Base-by-base conservation (phyloP, 768 basidiomycete genomes). In the Lactifluus subvellereus region DNA sequence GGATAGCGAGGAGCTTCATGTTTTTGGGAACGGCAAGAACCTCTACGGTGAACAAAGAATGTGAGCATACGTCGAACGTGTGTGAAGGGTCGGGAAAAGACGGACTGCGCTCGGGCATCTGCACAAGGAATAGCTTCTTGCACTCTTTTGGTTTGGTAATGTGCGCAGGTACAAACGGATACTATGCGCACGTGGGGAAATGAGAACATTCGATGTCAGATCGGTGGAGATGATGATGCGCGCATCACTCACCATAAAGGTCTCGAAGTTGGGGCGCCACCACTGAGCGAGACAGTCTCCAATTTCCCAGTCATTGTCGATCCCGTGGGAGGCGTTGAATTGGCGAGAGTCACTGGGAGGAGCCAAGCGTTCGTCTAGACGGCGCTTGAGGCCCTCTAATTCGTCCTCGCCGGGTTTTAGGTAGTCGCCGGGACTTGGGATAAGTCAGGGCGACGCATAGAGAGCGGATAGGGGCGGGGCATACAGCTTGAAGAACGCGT, bases 211-310 rank as follows among this genome's bases (percentile, higher is more conserved):
- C 10, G 47, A 40, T 42, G 22, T 22, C 50, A 43, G 43, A 47
- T 11, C 2, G 22, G 32, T 16, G 50, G 54, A 37, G 16, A 57
- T n/a, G 40, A 7, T 27, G 33, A 30, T 33, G 32, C 20, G 27
- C 27, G 16, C 2, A 13, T 47, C 4, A 81, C 88, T 70, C 68
- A 96, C 95, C 89, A 97, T 95, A 76, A 98, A 98, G 0, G 94
- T 95, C 78, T 99, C 97, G 69, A 97, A 99, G 71, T 97, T 97
- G 0, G 96, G 96, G 54, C 97, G 77, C 90, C 91, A 99, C 95
- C 96, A 99, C 72, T 95, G 94, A 0, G 93, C 93, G n/a, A 98
- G 79, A 69, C 93, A 94, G 68, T 98, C 95, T 1, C 90, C 90
- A 43, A 98, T 93, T 74, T 95, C 90, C 97, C 97, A 99, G 48